Evolutionary conservation across 169 alveolate species (phyloP), one percentile per base, ranked within the genome.

Genomic region (Eimeria maxima): DNA sequence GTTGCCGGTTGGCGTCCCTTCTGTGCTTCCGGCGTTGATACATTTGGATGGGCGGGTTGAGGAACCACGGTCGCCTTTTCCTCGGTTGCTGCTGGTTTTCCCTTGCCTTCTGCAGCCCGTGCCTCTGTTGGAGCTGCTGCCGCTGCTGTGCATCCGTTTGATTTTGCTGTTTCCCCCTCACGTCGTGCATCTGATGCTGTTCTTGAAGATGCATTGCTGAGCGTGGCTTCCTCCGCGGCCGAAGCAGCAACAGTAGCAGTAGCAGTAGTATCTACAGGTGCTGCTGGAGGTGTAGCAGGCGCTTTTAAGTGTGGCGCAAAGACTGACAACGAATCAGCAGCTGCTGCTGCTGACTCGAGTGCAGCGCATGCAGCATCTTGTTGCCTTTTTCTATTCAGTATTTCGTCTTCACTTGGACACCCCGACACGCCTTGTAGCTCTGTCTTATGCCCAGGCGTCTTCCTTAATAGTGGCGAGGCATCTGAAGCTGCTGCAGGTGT

Each of bases 211-310:
- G n/a, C 27, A 22, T 22, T 81, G 47, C 47, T 20, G 73, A n/a
- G 69, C 69, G 4, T 55, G 16, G 90, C 18, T 6, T 81, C 27
- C 50, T 27, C 71, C 63, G 5, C 16, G 10, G 38, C 67, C 1
- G 18, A 20, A 22, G 73, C 69, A 81, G 67, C 90, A 81, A 47
- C 90, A 81, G 90, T 67, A 47, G 89, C 69, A 78, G 89, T n/a
- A 44, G 24, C 38, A 78, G 89, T n/a, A 44, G 24, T 16, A 67
- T 24, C 87, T 13, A 44, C 89, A n/a, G 44, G 69, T 45, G 80
- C 11, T 29, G 45, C 74, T 22, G 91, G 55, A 22, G 63, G 10
- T 27, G 80, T 60, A 33, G 80, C 74, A 84, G 80, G 53, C 13
- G 89, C 20, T 11, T 50, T 42, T 81, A 81, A 4, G 33, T 6